phyloP scores from a whole-genome alignment of 768 basidiomycete genomes.

The Antrodiella citrinella region DNA sequence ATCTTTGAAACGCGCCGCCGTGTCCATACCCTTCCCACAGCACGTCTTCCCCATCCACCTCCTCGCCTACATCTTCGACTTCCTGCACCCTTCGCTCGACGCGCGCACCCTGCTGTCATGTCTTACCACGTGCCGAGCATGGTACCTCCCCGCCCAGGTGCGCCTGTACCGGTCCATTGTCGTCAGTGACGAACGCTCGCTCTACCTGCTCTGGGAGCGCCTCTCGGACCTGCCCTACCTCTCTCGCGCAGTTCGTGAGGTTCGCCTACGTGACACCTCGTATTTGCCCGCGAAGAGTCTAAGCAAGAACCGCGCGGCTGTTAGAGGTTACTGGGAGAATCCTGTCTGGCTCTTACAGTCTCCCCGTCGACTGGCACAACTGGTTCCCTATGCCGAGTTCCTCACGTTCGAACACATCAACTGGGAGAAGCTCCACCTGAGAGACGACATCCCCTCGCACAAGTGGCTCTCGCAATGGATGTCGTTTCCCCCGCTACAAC shows the following conservation, averaged over 20 bases:
- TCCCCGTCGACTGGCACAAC: not conserved
- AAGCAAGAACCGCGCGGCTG: too few species aligned
- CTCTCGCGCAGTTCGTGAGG: not conserved
- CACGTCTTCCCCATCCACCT: not conserved
- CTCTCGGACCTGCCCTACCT: not conserved
- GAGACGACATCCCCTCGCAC: not conserved
- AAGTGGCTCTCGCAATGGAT: not conserved
- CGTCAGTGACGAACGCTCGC: not conserved
- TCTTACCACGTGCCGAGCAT: not conserved
- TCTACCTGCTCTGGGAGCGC: not conserved
- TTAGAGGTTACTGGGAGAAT: not conserved
- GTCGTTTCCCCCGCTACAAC: not conserved
- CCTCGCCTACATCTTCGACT: not conserved
- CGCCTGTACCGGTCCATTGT: not conserved
- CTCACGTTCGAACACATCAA: not conserved
- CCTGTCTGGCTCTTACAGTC: not conserved
- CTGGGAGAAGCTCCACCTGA: not conserved
- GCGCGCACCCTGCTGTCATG: not conserved
- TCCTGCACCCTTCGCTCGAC: not conserved
- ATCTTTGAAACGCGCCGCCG: not conserved
- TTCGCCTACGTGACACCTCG: not conserved
- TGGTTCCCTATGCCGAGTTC: not conserved
- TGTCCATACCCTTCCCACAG: not conserved
- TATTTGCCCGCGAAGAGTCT: not conserved
- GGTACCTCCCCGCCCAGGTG: not conserved